Conservation (phyloP, 2,329 filamentous ascomycete species). For the Aspergillus pseudotamarii region DNA sequence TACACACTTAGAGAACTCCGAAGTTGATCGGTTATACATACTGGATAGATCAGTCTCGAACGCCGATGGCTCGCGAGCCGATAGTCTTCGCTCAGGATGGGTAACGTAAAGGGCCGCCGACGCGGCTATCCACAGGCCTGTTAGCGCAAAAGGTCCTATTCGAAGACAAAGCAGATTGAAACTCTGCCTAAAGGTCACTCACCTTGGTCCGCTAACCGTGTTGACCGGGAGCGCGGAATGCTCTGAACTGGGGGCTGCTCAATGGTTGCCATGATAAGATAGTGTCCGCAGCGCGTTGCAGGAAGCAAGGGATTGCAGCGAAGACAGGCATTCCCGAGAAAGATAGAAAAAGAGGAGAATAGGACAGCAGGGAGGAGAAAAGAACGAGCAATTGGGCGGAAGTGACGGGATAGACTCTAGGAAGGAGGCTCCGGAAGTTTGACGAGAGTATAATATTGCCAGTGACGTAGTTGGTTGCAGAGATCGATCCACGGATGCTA, state of each 20-base stretch:
- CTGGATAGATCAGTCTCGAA: constrained; percentile 25
- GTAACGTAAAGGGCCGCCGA: constrained; percentile 63
- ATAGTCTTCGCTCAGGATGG: constrained; percentile 40
- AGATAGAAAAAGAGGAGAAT: constrained; percentile 5
- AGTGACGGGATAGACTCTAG: constrained; percentile 16
- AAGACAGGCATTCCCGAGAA: constrained; percentile 25
- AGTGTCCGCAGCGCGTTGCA: constrained; percentile 13
- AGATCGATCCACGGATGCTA: constrained; percentile 23
- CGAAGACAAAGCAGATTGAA: not conserved
- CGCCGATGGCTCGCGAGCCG: constrained; percentile 26
- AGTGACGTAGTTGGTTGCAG: constrained; percentile 38
- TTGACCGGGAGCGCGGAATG: constrained; percentile 26
- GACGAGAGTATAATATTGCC: constrained; percentile 15
- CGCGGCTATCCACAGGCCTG: constrained; percentile 50
- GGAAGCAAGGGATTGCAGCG: constrained; percentile 9
- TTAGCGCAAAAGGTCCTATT: not conserved
- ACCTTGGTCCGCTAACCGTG: constrained; percentile 40
- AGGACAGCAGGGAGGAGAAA: constrained; percentile 14
- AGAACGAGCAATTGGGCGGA: constrained; percentile 3
- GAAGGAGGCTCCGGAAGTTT: constrained; percentile 29
- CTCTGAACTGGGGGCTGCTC: constrained; percentile 28
- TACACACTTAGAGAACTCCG: not conserved
- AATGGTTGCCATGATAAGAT: constrained; percentile 34
- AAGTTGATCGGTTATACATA: constrained; percentile 18
- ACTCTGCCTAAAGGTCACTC: constrained; percentile 19